Conservation (phyloP, 2,329 filamentous ascomycete species). For the Fusarium bulbicola region DNA sequence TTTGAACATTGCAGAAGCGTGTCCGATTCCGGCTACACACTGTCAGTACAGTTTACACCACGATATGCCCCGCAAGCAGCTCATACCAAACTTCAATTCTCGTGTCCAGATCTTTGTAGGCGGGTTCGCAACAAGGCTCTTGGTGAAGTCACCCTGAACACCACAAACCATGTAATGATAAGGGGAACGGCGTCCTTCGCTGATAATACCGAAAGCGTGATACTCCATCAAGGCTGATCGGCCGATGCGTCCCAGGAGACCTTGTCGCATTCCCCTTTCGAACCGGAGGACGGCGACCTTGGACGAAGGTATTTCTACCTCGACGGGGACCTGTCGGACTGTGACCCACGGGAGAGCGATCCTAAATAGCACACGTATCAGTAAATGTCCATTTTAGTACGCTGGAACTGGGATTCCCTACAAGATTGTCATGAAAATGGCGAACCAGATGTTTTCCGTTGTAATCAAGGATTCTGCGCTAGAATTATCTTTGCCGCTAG, state of each 20-base stretch:
- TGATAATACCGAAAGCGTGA: conserved; percentile 4
- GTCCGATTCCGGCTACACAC: background rate
- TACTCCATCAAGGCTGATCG: background rate
- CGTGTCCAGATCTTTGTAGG: background rate
- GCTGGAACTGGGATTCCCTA: fast-evolving
- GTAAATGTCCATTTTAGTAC: fast-evolving
- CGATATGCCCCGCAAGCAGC: fast-evolving
- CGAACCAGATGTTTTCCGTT: background rate
- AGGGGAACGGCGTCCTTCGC: background rate
- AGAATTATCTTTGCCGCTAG: background rate
- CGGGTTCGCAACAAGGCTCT: background rate
- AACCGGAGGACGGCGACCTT: background rate
- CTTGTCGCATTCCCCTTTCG: background rate
- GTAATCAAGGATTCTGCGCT: fast-evolving
- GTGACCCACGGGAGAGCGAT: background rate
- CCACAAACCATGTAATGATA: conserved; percentile 7
- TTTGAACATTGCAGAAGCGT: background rate
- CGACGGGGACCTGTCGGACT: background rate
- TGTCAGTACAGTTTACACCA: fast-evolving
- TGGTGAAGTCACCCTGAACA: conserved; percentile 1
- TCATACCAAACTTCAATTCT: background rate
- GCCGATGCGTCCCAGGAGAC: background rate
- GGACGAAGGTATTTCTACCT: background rate
- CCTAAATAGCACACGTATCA: fast-evolving
- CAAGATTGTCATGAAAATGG: background rate